Conservation (phyloP, 768 basidiomycete species). For the Trametes maxima region DNA sequence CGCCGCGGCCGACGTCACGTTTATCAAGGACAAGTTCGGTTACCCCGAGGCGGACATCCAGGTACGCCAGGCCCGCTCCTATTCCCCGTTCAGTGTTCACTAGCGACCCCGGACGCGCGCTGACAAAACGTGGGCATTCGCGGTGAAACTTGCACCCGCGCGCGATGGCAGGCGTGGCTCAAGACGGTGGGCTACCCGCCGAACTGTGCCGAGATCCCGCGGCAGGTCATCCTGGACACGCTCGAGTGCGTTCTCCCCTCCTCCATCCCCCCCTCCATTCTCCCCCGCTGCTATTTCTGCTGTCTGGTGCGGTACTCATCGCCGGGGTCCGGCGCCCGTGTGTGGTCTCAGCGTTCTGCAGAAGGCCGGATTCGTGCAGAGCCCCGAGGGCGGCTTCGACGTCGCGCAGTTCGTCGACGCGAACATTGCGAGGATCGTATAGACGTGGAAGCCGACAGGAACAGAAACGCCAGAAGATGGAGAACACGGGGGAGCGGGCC, state of each 20-base stretch:
- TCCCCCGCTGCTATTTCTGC: not conserved
- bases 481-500: not conserved
- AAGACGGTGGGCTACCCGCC: slow-evolving; percentile 74
- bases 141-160: not conserved
- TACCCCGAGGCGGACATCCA: slow-evolving; percentile 83
- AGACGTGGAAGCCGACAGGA: not conserved
- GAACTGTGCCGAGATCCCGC: slow-evolving; percentile 64
- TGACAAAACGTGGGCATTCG: not conserved
- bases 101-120: not conserved
- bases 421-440: slow-evolving; percentile 54
- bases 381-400: slow-evolving; percentile 55
- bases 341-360: slow-evolving; percentile 57
- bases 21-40: slow-evolving; percentile 77
- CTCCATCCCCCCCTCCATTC: not conserved
- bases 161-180: slow-evolving; percentile 68
- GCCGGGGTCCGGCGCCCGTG: not conserved
- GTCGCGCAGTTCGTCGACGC: slow-evolving; percentile 59
- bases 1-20: slow-evolving; percentile 62
- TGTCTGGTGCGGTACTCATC: slow-evolving; percentile 16
- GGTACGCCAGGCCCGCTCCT: slow-evolving; percentile 38
- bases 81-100: not conserved
- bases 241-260: slow-evolving; percentile 52
- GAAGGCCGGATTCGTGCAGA: slow-evolving; percentile 73
- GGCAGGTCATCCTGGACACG: slow-evolving; percentile 68
- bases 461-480: not conserved